Evolutionary conservation across 345 rosid species (phyloP), one percentile per base, ranked within the genome.

Genomic region (Syzygium aromaticum): DNA sequence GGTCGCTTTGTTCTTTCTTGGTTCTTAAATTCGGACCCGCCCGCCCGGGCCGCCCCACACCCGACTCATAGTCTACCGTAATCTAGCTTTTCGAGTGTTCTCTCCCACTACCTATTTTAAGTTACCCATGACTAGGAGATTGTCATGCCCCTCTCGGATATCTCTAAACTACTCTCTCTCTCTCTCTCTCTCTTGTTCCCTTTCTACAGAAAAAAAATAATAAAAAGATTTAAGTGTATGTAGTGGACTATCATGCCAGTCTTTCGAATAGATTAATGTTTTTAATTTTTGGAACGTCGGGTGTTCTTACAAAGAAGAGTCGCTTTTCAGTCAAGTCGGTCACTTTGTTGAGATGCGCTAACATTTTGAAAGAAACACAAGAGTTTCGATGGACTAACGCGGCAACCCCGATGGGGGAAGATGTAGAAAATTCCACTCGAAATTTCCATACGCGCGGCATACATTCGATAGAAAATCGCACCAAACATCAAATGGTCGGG

Each of bases 151-250:
- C 4, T 63, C 40, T 63, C 10, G 2, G 28, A 15, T 6, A 28
- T 28, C 21, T 63, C 15, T 15, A 15, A 7, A 15, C 19, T 64
- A 64, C 8, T 28, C 22, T 15, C 22, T 15, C 22, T 14, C 22
- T 15, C 22, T 14, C n/a, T n/a, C 8, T 28, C 22, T 15, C 22
- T 15, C 22, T 14, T 4, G 22, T 28, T 28, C 40, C 21, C 9
- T 28, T n/a, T n/a, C 15, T 3, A 3, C 0, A 0, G 10, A 1
- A 14, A n/a, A 28, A 61, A n/a, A n/a, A n/a, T n/a, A n/a, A 15
- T 7, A 27, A 3, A 8, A 61, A n/a, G 30, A 63, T 28, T 63
- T 63, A 15, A 63, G 40, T 1, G 77, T 3, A 9, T 1, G 0
- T 8, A 64, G 77, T 15, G 22, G 5, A 28, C 15, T 28, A 15